These are phyloP conservation scores for Cercophora samala DNA, from an alignment of 495 filamentous ascomycete genomes.

Conservation along the genomic window DNA sequence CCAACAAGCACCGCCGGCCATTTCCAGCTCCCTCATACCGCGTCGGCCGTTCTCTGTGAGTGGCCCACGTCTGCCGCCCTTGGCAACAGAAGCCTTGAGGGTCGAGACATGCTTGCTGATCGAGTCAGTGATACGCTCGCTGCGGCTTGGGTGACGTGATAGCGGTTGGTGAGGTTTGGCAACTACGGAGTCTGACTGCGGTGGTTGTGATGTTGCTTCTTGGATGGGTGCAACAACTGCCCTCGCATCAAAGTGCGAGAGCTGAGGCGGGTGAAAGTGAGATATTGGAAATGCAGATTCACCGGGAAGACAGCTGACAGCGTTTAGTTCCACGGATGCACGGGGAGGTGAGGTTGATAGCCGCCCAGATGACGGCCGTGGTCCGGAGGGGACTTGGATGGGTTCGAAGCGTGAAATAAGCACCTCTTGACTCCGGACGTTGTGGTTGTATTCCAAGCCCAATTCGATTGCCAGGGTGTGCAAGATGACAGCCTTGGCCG, in stretches of 20 bases:
- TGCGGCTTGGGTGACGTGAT: constrained; percentile 25
- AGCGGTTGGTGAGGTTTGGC: constrained; percentile 15
- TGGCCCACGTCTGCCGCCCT: constrained; percentile 30
- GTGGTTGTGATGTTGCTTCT: not conserved
- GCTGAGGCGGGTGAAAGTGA: not conserved
- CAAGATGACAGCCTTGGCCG: constrained; percentile 27
- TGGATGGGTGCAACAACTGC: not conserved
- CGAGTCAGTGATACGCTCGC: constrained; percentile 29
- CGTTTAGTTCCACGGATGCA: constrained; percentile 21
- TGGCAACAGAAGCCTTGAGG: constrained; percentile 29
- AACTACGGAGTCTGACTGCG: not conserved
- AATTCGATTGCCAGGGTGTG: constrained; percentile 30
- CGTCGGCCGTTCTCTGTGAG: constrained; percentile 29
- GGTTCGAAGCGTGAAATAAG: constrained; percentile 23
- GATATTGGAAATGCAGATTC: constrained; percentile 1
- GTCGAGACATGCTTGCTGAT: constrained; percentile 34
- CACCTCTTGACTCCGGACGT: constrained; percentile 22
- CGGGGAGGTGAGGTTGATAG: constrained; percentile 14
- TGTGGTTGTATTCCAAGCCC: constrained; percentile 27
- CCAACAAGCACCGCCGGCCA: constrained; percentile 35
- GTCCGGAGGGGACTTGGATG: not conserved
- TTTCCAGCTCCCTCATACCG: constrained; percentile 30
- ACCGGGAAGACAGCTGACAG: constrained; percentile 14
- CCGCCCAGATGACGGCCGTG: not conserved
- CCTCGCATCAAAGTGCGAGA: not conserved